Evolutionary conservation across 257 asterid species (phyloP).

Genomic region (Jacaranda copaia): DNA sequence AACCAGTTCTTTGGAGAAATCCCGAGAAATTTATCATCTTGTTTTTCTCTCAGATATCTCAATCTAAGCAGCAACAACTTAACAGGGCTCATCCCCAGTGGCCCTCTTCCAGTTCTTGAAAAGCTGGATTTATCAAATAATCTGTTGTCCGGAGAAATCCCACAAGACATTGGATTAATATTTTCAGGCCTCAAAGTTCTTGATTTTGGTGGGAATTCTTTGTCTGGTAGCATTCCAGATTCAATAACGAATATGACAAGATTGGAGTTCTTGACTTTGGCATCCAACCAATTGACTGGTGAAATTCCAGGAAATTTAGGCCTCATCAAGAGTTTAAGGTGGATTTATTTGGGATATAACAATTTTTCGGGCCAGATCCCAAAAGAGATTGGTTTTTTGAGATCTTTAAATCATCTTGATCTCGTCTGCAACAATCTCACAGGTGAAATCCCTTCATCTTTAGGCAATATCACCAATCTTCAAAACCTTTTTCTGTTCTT

Average conservation of each 20-base stretch:
- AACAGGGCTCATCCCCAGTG: constrained; percentile 62
- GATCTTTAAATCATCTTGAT: constrained; percentile 64
- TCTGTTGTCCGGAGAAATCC: constrained; percentile 69
- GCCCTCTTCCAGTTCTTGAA: constrained; percentile 51
- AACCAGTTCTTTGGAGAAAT: constrained; percentile 69
- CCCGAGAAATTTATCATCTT: constrained; percentile 47
- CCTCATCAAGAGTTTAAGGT: constrained; percentile 54
- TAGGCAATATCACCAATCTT: constrained; percentile 80
- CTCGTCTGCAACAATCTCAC: constrained; percentile 80
- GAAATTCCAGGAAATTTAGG: constrained; percentile 65
- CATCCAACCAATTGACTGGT: constrained; percentile 76
- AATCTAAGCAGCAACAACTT: constrained; percentile 80
- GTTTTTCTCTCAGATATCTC: constrained; percentile 56
- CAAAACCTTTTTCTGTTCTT: constrained; percentile 67
- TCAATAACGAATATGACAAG: constrained; percentile 60
- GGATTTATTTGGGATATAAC: constrained; percentile 82
- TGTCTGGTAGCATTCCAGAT: constrained; percentile 60
- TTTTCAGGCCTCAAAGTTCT: constrained; percentile 62
- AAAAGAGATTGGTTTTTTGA: constrained; percentile 57
- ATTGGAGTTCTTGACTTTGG: constrained; percentile 67
- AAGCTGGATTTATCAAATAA: constrained; percentile 78
- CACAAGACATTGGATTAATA: constrained; percentile 51
- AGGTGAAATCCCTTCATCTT: constrained; percentile 77
- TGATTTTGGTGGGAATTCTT: constrained; percentile 80
- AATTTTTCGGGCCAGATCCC: constrained; percentile 83